Conservation (phyloP, 129 eudicot species). For the Artemisia annua region DNA sequence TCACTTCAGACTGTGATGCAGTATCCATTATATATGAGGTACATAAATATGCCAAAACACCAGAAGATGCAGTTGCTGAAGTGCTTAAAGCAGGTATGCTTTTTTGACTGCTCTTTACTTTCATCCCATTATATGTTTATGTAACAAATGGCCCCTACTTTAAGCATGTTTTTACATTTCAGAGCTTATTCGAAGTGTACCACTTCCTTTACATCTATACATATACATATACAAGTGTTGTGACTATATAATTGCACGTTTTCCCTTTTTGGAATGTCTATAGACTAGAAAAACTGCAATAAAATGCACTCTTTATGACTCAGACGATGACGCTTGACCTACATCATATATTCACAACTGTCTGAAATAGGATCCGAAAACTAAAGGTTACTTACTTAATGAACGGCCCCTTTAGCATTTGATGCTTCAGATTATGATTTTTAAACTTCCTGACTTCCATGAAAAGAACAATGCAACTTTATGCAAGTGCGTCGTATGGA, state of each 20-base stretch:
- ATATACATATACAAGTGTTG: conserved; percentile 8
- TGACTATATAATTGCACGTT: not conserved
- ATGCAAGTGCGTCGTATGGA: not conserved
- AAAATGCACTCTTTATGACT: not conserved
- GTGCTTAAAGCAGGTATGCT: conserved; percentile 89
- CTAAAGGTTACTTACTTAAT: not conserved
- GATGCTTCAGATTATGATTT: not conserved
- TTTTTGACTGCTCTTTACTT: conserved; percentile 11
- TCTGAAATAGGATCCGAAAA: not conserved
- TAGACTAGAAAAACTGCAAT: not conserved
- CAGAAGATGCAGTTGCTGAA: conserved; percentile 96
- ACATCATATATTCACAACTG: not conserved
- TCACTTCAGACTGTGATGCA: conserved; percentile 93
- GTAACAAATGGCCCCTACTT: not conserved
- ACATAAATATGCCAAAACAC: conserved; percentile 65
- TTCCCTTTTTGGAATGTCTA: not conserved
- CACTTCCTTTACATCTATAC: not conserved
- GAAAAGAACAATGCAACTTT: not conserved
- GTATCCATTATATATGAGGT: conserved; percentile 68
- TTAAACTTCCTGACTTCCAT: not conserved
- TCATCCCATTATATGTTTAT: conserved; percentile 8
- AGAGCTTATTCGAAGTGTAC: not conserved
- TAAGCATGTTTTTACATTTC: conserved; percentile 1
- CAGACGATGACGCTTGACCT: not conserved
- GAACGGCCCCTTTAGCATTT: not conserved